A percentile compares a stretch with the other conserved stretches of the same genome.
phyloP scores from a whole-genome alignment of 2,329 filamentous ascomycete species.

The Penicillium brevicompactum region DNA sequence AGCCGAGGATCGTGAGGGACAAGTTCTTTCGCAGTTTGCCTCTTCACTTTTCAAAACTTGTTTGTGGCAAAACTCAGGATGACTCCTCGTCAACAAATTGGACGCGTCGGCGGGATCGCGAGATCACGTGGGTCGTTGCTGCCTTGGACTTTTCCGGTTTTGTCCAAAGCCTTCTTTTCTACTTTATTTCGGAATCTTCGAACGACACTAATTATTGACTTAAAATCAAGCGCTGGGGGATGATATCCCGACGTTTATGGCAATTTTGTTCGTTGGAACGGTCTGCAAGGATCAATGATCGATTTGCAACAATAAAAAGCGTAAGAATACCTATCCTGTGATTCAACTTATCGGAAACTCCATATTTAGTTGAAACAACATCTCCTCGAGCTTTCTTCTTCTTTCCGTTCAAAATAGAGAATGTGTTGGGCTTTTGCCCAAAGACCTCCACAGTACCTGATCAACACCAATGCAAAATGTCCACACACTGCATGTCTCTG shows the following conservation, averaged over 20 bases:
- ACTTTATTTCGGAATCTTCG: too few species aligned
- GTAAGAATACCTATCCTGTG: slow-evolving; percentile 8
- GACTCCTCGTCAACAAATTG: slow-evolving; percentile 15
- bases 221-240: not conserved
- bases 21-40: not conserved
- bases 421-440: too few species aligned
- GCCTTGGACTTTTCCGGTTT: slow-evolving; percentile 11
- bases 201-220: too few species aligned
- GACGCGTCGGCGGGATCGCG: slow-evolving; percentile 41
- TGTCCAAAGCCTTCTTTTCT: not conserved
- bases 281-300: not conserved
- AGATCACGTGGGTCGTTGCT: slow-evolving; percentile 37
- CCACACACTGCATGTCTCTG: not conserved
- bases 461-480: not conserved
- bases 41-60: not conserved
- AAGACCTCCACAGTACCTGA: not conserved
- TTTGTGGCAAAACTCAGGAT: slow-evolving; percentile 25
- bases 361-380: not conserved
- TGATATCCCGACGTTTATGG: not conserved
- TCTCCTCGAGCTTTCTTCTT: not conserved
- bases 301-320: not conserved
- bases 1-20: not conserved
- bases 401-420: not conserved
- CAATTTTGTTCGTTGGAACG: not conserved
- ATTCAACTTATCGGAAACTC: not conserved